These are phyloP conservation scores for Alternaria sp. DNA, from an alignment of 2,329 filamentous ascomycete genomes.

Conservation along the genomic window DNA sequence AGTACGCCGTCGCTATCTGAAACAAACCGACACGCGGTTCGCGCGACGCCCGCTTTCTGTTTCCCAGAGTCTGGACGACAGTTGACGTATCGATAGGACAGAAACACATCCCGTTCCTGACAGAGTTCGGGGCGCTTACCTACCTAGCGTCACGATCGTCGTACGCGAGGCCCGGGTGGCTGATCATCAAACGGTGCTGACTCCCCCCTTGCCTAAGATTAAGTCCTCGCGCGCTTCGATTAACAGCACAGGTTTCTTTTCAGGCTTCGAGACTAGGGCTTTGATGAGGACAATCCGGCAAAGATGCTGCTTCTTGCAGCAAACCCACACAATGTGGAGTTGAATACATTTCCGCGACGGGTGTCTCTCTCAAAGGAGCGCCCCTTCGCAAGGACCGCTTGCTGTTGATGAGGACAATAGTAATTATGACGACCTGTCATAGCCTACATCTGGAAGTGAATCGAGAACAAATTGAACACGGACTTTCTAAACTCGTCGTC, in stretches of 20 bases:
- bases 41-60: slow-evolving; percentile 17
- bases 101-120: slow-evolving; percentile 27
- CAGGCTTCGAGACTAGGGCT: slow-evolving; percentile 2
- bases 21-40: slow-evolving; percentile 13
- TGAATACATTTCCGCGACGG: not conserved
- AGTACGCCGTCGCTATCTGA: slow-evolving; percentile 9
- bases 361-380: not conserved
- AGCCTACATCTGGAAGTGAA: slow-evolving; percentile 1
- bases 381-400: slow-evolving; percentile 11
- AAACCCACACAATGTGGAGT: slow-evolving; percentile 9
- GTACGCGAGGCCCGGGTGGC: slow-evolving; percentile 42
- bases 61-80: slow-evolving; percentile 9
- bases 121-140: slow-evolving; percentile 28
- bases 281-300: slow-evolving; percentile 1
- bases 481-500: slow-evolving; percentile 4
- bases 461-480: not conserved
- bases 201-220: slow-evolving; percentile 44
- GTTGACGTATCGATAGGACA: slow-evolving; percentile 30
- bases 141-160: slow-evolving; percentile 27
- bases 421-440: slow-evolving; percentile 5
- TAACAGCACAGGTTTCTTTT: slow-evolving; percentile 12
- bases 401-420: not conserved
- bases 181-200: slow-evolving; percentile 45
- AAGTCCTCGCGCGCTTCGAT: slow-evolving; percentile 13
- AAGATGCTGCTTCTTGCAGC: slow-evolving; percentile 5